phyloP scores from a whole-genome alignment of 768 basidiomycete species.

The Chalciporus sphaerocephalus region DNA sequence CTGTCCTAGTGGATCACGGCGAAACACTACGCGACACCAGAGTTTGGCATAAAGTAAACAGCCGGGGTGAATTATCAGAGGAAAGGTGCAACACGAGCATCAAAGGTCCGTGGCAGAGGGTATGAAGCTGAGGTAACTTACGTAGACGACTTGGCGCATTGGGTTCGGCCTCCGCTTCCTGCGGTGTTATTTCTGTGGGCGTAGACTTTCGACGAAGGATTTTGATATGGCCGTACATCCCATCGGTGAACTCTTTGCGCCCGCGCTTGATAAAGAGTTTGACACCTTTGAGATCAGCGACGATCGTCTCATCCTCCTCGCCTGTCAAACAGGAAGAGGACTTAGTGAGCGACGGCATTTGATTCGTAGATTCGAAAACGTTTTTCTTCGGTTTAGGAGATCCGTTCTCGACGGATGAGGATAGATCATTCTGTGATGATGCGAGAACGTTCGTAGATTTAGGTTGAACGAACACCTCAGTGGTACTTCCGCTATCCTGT shows the following conservation, averaged over 20 bases:
- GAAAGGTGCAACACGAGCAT: conserved; percentile 5
- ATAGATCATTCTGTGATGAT: conserved; percentile 19
- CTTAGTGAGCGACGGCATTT: conserved; percentile 5
- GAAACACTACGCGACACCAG: conserved; percentile 46
- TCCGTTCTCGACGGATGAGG: neutral
- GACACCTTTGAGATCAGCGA: conserved; percentile 54
- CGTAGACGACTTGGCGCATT: conserved; percentile 28
- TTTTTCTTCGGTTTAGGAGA: conserved; percentile 2
- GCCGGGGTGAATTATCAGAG: neutral
- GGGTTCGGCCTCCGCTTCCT: conserved; percentile 6
- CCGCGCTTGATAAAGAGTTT: conserved; percentile 46
- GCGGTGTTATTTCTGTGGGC: neutral
- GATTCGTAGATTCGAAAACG: neutral
- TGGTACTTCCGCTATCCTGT: conserved; percentile 4
- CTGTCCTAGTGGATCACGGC: conserved; percentile 66
- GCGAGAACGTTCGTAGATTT: conserved; percentile 9
- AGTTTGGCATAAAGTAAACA: neutral
- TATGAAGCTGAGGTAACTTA: conserved; percentile 27
- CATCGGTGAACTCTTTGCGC: conserved; percentile 50
- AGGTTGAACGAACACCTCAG: conserved; percentile 9
- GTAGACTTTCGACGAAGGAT: conserved; percentile 40
- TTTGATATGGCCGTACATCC: conserved; percentile 59
- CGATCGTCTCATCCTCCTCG: conserved; percentile 59
- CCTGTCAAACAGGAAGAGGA: conserved; percentile 42
- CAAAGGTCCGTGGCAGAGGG: conserved; percentile 17